Conservation (phyloP, 2,329 filamentous ascomycete genomes). For the Niveomyces coronatus region DNA sequence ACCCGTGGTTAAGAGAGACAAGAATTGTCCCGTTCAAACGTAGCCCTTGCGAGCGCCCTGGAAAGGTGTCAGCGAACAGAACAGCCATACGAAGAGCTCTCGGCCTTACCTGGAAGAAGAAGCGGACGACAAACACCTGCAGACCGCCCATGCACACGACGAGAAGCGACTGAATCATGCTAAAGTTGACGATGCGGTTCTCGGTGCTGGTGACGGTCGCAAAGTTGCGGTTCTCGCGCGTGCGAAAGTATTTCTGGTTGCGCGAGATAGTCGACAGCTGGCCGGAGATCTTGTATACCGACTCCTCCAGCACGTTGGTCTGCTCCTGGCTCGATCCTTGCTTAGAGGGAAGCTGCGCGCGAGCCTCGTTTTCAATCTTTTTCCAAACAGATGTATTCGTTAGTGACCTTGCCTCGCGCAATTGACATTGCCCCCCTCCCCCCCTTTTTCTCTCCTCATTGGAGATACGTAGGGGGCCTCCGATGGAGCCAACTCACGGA, state of each 20-base stretch:
- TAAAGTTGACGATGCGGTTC: constrained; percentile 93
- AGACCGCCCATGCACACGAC: constrained; percentile 92
- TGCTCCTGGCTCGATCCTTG: constrained; percentile 84
- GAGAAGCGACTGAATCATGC: constrained; percentile 80
- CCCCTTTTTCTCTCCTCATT: too few species aligned
- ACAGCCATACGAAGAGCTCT: not conserved
- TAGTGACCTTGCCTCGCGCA: not conserved
- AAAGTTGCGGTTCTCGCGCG: constrained; percentile 97
- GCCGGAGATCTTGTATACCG: constrained; percentile 86
- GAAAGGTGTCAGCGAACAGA: constrained; percentile 4
- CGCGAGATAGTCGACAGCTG: constrained; percentile 89
- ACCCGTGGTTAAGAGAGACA: constrained; percentile 13
- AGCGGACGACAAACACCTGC: constrained; percentile 93
- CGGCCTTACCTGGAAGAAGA: constrained; percentile 81
- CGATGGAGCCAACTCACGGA: constrained; percentile 53
- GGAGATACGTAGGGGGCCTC: constrained; percentile 9
- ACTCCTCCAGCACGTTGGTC: constrained; percentile 80
- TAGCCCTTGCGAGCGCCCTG: constrained; percentile 60
- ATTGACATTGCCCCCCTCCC: too few species aligned
- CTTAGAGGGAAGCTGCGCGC: constrained; percentile 74
- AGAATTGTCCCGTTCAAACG: constrained; percentile 41
- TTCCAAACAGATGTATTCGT: constrained; percentile 7
- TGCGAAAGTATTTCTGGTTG: constrained; percentile 99
- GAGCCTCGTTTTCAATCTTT: constrained; percentile 83
- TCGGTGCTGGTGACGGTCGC: constrained; percentile 96